phyloP scores from a whole-genome alignment of 306 rosid genomes.

The Acacia crassicarpa region DNA sequence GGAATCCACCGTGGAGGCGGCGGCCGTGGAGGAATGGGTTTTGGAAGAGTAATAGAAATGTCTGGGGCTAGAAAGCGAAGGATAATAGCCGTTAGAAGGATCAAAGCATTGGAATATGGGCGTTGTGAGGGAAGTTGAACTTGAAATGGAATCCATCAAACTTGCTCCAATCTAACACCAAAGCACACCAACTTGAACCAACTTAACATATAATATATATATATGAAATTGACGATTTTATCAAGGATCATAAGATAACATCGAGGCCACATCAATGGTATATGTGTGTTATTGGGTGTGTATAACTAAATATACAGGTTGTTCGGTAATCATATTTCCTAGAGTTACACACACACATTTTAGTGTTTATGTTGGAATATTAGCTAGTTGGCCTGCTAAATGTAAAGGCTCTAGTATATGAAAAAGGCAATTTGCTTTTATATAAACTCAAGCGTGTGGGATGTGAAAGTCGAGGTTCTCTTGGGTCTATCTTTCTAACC shows the following conservation, averaged over 20 bases:
- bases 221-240: neutral
- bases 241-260: neutral
- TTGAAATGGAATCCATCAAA: conserved; percentile 2
- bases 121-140: conserved; percentile 27
- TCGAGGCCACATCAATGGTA: neutral
- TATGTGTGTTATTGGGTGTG: neutral
- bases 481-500: too few species aligned
- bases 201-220: neutral
- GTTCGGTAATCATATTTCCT: neutral
- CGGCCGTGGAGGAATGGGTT: conserved; percentile 14
- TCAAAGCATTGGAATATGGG: neutral
- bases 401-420: too few species aligned
- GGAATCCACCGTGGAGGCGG: conserved; percentile 21
- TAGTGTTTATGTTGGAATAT: neutral
- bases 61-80: conserved; percentile 16
- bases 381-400: too few species aligned
- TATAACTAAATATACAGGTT: neutral
- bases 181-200: neutral
- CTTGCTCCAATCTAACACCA: neutral
- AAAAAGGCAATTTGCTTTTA: too few species aligned
- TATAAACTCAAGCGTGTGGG: too few species aligned
- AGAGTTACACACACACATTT: neutral
- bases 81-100: neutral
- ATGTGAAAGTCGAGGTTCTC: too few species aligned
- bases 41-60: conserved; percentile 6